Percentiles rank a stretch among this genome's conserved stretches.
These are phyloP conservation scores for Aureobasidium sp. DNA, from an alignment of 2,329 filamentous ascomycete genomes.

Conservation along the genomic window DNA sequence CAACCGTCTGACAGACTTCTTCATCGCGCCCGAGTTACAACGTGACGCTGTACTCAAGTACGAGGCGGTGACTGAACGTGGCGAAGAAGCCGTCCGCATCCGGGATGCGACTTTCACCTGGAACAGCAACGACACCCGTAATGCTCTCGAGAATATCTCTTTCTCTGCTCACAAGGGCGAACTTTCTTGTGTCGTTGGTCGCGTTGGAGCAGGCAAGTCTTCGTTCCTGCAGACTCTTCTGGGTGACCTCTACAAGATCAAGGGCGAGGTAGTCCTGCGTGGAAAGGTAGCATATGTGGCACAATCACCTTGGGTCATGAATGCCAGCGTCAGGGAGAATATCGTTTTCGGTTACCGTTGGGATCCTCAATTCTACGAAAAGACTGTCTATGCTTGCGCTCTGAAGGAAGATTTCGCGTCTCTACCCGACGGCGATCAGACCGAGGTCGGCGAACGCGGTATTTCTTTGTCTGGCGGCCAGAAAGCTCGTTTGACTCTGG, in stretches of 20 bases:
- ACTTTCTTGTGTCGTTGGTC: constrained; percentile 82
- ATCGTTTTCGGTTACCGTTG: constrained; percentile 93
- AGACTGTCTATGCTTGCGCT: constrained; percentile 85
- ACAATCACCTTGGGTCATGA: constrained; percentile 94
- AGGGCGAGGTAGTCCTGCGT: constrained; percentile 73
- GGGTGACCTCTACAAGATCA: constrained; percentile 84
- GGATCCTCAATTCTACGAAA: constrained; percentile 89
- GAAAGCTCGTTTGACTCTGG: constrained; percentile 86
- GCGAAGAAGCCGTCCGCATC: constrained; percentile 80
- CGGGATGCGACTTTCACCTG: constrained; percentile 86
- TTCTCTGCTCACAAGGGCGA: constrained; percentile 89
- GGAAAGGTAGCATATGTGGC: constrained; percentile 85
- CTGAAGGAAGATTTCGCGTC: constrained; percentile 83
- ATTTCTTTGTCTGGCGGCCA: constrained; percentile 95
- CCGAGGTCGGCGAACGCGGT: constrained; percentile 90
- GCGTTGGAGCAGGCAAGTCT: constrained; percentile 92
- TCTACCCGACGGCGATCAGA: constrained; percentile 91
- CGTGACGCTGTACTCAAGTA: constrained; percentile 66
- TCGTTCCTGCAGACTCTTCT: constrained; percentile 82
- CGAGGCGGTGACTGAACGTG: constrained; percentile 61
- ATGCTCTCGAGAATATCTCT: constrained; percentile 72
- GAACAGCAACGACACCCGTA: constrained; percentile 67
- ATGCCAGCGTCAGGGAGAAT: constrained; percentile 93
- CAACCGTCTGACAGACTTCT: constrained; percentile 72
- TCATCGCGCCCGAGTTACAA: constrained; percentile 85